These are phyloP conservation scores for Aureobasidium sp. DNA, from an alignment of 2,329 filamentous ascomycete species.

Conservation along the genomic window DNA sequence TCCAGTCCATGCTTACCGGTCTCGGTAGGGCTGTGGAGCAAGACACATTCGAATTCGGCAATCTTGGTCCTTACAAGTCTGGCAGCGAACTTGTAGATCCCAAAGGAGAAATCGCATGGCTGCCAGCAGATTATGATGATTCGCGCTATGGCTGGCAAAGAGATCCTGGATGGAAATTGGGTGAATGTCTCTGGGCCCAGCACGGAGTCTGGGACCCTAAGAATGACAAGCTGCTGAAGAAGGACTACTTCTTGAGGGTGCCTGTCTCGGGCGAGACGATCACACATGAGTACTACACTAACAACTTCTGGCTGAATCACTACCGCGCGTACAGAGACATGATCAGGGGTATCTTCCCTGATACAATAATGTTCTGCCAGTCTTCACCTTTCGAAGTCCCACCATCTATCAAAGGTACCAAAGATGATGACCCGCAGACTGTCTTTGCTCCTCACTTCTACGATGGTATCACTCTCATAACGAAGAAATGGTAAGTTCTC, in stretches of 20 bases:
- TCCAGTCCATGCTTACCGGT: slow-evolving; percentile 88
- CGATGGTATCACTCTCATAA: slow-evolving; percentile 92
- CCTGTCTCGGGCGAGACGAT: slow-evolving; percentile 66
- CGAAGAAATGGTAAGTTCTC: slow-evolving; percentile 71
- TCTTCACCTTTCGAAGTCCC: slow-evolving; percentile 88
- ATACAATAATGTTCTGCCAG: slow-evolving; percentile 84
- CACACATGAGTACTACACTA: slow-evolving; percentile 80
- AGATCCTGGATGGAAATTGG: slow-evolving; percentile 80
- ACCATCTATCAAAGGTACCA: slow-evolving; percentile 76
- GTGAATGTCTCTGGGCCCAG: slow-evolving; percentile 95
- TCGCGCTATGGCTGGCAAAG: slow-evolving; percentile 84
- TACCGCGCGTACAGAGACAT: slow-evolving; percentile 70
- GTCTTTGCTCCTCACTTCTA: slow-evolving; percentile 95
- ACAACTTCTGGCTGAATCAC: slow-evolving; percentile 83
- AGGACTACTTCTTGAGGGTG: slow-evolving; percentile 80
- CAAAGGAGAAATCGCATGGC: slow-evolving; percentile 76
- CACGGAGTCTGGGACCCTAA: slow-evolving; percentile 89
- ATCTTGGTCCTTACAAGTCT: slow-evolving; percentile 84
- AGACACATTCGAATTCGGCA: slow-evolving; percentile 88
- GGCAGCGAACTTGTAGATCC: slow-evolving; percentile 80
- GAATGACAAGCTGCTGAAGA: slow-evolving; percentile 68
- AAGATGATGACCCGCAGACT: slow-evolving; percentile 82
- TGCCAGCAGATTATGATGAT: slow-evolving; percentile 77
- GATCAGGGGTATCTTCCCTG: slow-evolving; percentile 68
- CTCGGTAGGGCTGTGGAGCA: slow-evolving; percentile 85